Evolutionary conservation across 1,284 basidiomycete species (phyloP).

Genomic region (Puccinia triticina): DNA sequence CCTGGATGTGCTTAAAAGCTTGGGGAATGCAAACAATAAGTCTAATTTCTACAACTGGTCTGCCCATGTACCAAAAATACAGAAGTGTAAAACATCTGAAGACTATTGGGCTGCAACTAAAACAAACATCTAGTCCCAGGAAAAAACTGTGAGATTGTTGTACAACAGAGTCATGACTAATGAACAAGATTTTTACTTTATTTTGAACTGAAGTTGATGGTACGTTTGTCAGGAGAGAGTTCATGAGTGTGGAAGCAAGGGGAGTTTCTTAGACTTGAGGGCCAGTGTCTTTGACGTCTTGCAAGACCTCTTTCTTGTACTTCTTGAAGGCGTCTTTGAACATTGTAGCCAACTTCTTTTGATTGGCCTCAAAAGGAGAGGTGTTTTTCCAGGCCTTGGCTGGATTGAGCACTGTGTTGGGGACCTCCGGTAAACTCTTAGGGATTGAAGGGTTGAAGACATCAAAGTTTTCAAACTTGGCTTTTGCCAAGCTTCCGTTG

Average conservation of each 20-base stretch:
- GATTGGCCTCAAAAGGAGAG: slow-evolving; percentile 80
- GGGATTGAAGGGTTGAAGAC: slow-evolving; percentile 68
- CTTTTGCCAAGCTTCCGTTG: slow-evolving; percentile 82
- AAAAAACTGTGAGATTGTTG: too few species aligned
- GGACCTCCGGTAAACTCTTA: slow-evolving; percentile 77
- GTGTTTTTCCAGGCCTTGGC: slow-evolving; percentile 79
- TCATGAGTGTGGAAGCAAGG: not conserved
- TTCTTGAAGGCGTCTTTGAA: slow-evolving; percentile 87
- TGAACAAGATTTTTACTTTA: not conserved
- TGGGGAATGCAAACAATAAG: too few species aligned
- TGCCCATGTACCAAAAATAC: too few species aligned
- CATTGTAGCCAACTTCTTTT: slow-evolving; percentile 83
- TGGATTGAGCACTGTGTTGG: slow-evolving; percentile 84
- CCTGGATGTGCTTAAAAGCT: too few species aligned
- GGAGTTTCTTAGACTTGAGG: slow-evolving; percentile 62
- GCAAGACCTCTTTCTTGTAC: slow-evolving; percentile 80
- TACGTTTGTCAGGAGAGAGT: not conserved
- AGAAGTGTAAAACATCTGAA: too few species aligned
- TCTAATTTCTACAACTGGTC: too few species aligned
- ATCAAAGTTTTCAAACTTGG: slow-evolving; percentile 80
- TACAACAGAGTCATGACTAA: too few species aligned
- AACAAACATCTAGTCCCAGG: too few species aligned
- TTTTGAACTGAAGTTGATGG: not conserved
- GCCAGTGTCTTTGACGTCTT: slow-evolving; percentile 76
- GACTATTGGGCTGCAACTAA: too few species aligned